phyloP scores from a whole-genome alignment of 2,329 filamentous ascomycete species.

The Nemania sp. region DNA sequence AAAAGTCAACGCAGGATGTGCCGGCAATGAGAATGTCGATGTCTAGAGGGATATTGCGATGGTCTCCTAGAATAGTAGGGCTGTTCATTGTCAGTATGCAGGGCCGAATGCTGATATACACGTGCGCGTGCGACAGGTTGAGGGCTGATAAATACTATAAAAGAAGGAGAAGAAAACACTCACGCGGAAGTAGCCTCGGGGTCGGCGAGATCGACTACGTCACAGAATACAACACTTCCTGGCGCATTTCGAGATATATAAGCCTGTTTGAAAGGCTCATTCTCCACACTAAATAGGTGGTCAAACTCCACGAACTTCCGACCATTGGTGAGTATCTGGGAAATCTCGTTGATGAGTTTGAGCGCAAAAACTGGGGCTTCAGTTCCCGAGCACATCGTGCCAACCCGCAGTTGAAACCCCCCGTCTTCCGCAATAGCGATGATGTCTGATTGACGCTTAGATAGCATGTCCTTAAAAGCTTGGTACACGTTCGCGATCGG shows the following conservation, averaged over 20 bases:
- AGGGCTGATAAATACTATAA: too few species aligned
- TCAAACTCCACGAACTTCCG: slow-evolving; percentile 48
- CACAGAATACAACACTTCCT: slow-evolving; percentile 57
- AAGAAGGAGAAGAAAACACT: slow-evolving; percentile 36
- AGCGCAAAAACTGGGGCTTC: slow-evolving; percentile 73
- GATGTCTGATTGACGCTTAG: slow-evolving; percentile 23
- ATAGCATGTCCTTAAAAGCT: slow-evolving; percentile 40
- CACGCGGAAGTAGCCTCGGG: slow-evolving; percentile 48
- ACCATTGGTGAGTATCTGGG: slow-evolving; percentile 37
- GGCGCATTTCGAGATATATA: slow-evolving; percentile 66
- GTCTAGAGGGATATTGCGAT: slow-evolving; percentile 57
- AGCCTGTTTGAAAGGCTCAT: slow-evolving; percentile 65
- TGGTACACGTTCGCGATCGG: slow-evolving; percentile 36
- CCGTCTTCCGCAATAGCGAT: slow-evolving; percentile 35
- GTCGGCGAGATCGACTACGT: slow-evolving; percentile 60
- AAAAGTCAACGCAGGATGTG: slow-evolving; percentile 78
- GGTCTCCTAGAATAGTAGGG: slow-evolving; percentile 69
- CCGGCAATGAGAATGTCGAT: slow-evolving; percentile 72
- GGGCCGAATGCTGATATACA: not conserved
- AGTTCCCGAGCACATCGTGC: slow-evolving; percentile 79
- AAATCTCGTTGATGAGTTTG: slow-evolving; percentile 56
- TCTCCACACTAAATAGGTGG: slow-evolving; percentile 67
- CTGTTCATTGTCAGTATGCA: slow-evolving; percentile 14
- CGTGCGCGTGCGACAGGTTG: not conserved
- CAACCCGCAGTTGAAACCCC: slow-evolving; percentile 50